phyloP scores from a whole-genome alignment of 768 basidiomycete species.

The Leccinum boreale region DNA sequence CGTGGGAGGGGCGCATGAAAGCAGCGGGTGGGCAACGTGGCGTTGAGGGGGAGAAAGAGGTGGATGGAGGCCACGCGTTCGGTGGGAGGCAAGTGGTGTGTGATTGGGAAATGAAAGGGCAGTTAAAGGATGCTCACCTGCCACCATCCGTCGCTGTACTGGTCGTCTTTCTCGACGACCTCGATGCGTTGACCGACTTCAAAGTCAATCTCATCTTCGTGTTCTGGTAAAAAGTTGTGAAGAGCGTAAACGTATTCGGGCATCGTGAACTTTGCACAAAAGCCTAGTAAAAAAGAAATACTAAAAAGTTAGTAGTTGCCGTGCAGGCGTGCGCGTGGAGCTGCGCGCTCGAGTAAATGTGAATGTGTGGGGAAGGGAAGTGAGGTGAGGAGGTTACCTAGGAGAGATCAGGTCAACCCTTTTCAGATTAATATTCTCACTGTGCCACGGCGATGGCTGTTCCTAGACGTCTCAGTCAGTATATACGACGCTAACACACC shows the following conservation, averaged over 20 bases:
- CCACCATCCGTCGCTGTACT: constrained; percentile 97
- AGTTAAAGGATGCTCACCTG: constrained; percentile 41
- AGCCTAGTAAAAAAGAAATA: neutral
- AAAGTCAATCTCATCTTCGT: constrained; percentile 91
- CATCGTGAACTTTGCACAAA: constrained; percentile 40
- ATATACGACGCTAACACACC: neutral
- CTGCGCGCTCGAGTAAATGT: neutral
- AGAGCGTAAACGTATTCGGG: constrained; percentile 83
- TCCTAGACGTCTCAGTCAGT: constrained; percentile 21
- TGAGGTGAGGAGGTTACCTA: neutral
- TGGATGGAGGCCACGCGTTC: constrained; percentile 8
- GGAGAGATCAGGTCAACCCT: neutral
- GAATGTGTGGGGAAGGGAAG: neutral
- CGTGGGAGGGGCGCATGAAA: constrained; percentile 13
- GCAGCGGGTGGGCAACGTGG: constrained; percentile 8
- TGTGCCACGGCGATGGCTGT: constrained; percentile 13
- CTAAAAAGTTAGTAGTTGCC: neutral
- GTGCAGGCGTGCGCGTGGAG: neutral
- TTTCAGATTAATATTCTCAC: neutral
- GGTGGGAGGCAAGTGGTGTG: neutral
- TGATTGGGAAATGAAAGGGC: constrained; percentile 10
- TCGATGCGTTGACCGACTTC: constrained; percentile 82
- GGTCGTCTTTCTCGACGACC: constrained; percentile 90
- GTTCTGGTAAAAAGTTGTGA: constrained; percentile 87
- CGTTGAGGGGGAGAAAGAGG: neutral